Base-by-base conservation (phyloP, 352 stramenopile genomes). In the Phytophthora cryptogea region DNA sequence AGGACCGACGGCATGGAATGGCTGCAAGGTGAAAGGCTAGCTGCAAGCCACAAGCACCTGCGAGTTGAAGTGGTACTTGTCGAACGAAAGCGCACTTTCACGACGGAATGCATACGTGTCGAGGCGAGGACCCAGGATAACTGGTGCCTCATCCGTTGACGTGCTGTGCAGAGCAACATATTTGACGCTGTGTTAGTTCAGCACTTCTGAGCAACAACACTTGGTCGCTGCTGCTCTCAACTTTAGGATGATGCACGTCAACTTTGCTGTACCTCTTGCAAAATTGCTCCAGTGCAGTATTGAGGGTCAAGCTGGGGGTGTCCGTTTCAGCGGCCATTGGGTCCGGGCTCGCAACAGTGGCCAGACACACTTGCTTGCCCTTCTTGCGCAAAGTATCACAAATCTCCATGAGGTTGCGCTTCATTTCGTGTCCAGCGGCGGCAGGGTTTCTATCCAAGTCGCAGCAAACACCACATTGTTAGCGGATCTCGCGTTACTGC, bases 351-450 rank as follows among this genome's bases (percentile, higher is more conserved):
- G 71, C 82, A 8, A 81, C 63, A 0, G 86, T 88, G 17, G 80
- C 86, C 32, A 92, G 43, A 41, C 79, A 92, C 26, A 95, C 86
- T 26, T 81, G 71, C 66, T 93, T 92, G 26, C 81, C 79, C 55
- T 95, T 93, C 72, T 91, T 95, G 31, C 76, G 72, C 54, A 95
- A 56, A 2, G 86, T 74, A 68, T 95, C 83, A 59, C 82, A 92
- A 27, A 93, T 81, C 46, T 79, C 68, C 31, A 85, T 66, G 56
- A 95, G 68, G 54, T 92, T 89, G 33, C 69, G 72, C 48, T 64
- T 60, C 46, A 90, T 87, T 35, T 80, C 55, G 13, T 66, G 41
- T 10, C 14, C 46, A 50, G 70, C 62, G 5, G 63, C 62, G 1
- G 42, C 59, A 0, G 65, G 57, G 30, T 83, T 57, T 74, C 62